These are phyloP conservation scores for Xylaria cubensis DNA, from an alignment of 495 filamentous ascomycete genomes.

Conservation along the genomic window DNA sequence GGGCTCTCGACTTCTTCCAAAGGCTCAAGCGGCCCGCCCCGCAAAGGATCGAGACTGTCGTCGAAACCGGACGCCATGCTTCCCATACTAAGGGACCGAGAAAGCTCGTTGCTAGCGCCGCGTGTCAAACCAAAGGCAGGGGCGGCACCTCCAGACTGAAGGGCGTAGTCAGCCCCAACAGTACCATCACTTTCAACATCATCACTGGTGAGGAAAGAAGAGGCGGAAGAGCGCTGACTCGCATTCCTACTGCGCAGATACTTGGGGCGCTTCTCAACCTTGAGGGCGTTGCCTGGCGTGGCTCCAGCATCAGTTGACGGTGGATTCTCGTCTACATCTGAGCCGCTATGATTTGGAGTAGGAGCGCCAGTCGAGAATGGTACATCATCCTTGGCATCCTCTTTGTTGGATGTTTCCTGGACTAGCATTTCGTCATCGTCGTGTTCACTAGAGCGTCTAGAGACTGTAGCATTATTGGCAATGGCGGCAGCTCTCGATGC, in stretches of 20 bases:
- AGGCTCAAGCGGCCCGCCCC: slow-evolving; percentile 54
- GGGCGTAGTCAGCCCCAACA: slow-evolving; percentile 74
- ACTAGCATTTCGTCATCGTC: slow-evolving; percentile 37
- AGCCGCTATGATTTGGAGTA: slow-evolving; percentile 42
- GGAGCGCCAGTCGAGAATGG: slow-evolving; percentile 55
- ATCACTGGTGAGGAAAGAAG: slow-evolving; percentile 70
- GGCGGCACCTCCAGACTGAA: slow-evolving; percentile 80
- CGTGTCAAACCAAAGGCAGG: slow-evolving; percentile 63
- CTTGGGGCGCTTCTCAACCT: slow-evolving; percentile 64
- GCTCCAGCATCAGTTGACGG: slow-evolving; percentile 43
- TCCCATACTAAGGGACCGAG: slow-evolving; percentile 85
- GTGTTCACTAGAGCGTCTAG: slow-evolving; percentile 50
- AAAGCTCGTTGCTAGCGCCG: slow-evolving; percentile 63
- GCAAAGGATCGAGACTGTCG: slow-evolving; percentile 67
- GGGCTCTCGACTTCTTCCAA: slow-evolving; percentile 55
- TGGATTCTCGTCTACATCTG: slow-evolving; percentile 40
- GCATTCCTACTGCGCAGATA: slow-evolving; percentile 75
- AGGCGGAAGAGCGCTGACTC: slow-evolving; percentile 80
- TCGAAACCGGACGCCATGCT: slow-evolving; percentile 95
- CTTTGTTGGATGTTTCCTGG: slow-evolving; percentile 24
- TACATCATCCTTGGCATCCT: slow-evolving; percentile 41
- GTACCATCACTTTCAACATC: slow-evolving; percentile 73
- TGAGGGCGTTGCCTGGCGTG: slow-evolving; percentile 41
- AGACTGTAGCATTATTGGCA: slow-evolving; percentile 44
- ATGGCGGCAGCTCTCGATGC: slow-evolving; percentile 59